These are phyloP conservation scores for Mycena metata DNA, from an alignment of 768 basidiomycete species.

Conservation along the genomic window DNA sequence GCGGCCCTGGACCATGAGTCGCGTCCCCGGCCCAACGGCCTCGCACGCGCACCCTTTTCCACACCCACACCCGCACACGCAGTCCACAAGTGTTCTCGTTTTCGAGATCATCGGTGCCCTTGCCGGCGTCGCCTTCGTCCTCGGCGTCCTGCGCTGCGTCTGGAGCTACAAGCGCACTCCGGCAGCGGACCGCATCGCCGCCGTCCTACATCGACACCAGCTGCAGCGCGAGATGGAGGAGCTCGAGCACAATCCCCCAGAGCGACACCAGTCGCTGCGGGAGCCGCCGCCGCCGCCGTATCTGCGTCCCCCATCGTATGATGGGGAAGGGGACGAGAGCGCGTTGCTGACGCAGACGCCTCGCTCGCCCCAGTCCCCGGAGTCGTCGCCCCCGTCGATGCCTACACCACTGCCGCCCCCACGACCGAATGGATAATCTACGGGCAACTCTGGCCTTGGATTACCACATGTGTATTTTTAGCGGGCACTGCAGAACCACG, in stretches of 20 bases:
- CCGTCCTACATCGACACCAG: constrained; percentile 57
- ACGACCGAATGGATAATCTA: constrained; percentile 25
- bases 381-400: neutral
- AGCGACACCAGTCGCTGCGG: constrained; percentile 44
- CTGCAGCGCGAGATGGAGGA: constrained; percentile 67
- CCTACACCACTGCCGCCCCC: constrained; percentile 4
- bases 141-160: constrained; percentile 56
- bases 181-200: constrained; percentile 58
- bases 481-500: neutral
- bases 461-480: constrained; percentile 21
- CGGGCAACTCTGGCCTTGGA: too few species aligned
- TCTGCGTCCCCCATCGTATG: constrained; percentile 61
- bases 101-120: constrained; percentile 63
- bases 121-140: constrained; percentile 50
- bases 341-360: constrained; percentile 7
- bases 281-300: constrained; percentile 67
- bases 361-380: neutral
- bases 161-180: constrained; percentile 62
- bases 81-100: constrained; percentile 44
- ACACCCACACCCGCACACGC: constrained; percentile 46
- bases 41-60: constrained; percentile 3
- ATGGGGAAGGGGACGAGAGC: constrained; percentile 40
- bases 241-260: constrained; percentile 54
- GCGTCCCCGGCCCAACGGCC: constrained; percentile 21
- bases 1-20: neutral